Evolutionary conservation across 208 protist genomes (phyloP), one percentile per base, ranked within the genome.

Genomic region (Leishmania tropica): DNA sequence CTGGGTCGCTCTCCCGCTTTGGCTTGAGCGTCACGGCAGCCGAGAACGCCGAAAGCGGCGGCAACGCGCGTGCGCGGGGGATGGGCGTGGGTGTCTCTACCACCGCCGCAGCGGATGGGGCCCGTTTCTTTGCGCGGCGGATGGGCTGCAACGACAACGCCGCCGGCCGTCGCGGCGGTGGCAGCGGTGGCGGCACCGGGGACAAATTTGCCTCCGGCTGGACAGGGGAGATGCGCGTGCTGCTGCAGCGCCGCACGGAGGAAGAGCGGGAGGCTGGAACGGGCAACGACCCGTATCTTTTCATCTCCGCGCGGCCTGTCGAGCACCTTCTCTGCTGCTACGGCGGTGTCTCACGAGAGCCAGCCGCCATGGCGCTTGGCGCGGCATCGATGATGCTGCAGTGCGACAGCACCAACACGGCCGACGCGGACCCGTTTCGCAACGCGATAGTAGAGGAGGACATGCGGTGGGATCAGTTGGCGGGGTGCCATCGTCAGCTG

Each of bases 381-480:
- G 78, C 83, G 10, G 83, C 80, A 28, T 78, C 80, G 15, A 64
- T 87, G 51, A 6, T 65, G 54, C 40, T 81, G 76, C 72, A 74
- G 21, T 47, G 28, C 21, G 84, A 84, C 51, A 72, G 42, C 75
- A 24, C 64, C 64, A 74, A 68, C 60, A 83, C 75, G 37, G 76
- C 64, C n/a, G 88, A 86, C 45, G 83, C 86, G 37, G 86, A 90
- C 60, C 81, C 89, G 74, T 60, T 89, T 31, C 74, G 76, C 54
- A 74, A 83, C 70, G 88, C 84, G 40, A 89, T 92, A 48, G 84
- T 88, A 17, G 71, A 83, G 68, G 91, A 95, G 81, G 86, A 93
- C 64, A 15, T 76, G 42, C 83, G 89, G 24, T 97, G 94, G 93
- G 83, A 86, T 51, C 88, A 92, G 75, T n/a, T 97, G 28, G 89